Conservation (phyloP, 2,329 filamentous ascomycete genomes). For the Myriosclerotinia scirpicola region DNA sequence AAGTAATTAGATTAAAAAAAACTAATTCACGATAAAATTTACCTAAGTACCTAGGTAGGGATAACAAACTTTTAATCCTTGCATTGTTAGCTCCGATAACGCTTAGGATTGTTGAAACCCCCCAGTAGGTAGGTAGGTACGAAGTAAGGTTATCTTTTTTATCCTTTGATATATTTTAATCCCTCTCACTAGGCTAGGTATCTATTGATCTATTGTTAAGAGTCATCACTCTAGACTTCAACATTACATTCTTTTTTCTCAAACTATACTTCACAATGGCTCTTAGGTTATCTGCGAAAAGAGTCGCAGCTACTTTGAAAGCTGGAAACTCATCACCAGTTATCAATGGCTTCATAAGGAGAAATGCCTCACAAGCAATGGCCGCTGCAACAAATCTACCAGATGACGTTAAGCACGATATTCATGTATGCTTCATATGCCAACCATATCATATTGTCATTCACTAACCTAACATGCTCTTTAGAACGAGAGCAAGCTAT, state of each 20-base stretch:
- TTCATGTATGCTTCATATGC: conserved; percentile 39
- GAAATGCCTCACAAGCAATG: conserved; percentile 40
- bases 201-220: too few species aligned
- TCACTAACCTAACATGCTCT: conserved; percentile 22
- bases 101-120: conserved; percentile 16
- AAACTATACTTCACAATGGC: conserved; percentile 30
- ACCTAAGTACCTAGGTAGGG: not conserved
- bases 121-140: too few species aligned
- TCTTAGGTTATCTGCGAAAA: conserved; percentile 38
- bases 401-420: conserved; percentile 41
- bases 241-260: not conserved
- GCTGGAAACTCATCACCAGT: conserved; percentile 31
- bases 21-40: not conserved
- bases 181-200: not conserved
- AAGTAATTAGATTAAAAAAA: not conserved
- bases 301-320: conserved; percentile 35
- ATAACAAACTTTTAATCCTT: conserved; percentile 11
- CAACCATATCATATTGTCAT: conserved; percentile 17
- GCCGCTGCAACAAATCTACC: conserved; percentile 43
- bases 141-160: too few species aligned
- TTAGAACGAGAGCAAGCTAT: conserved; percentile 45
- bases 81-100: conserved; percentile 21
- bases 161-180: conserved; percentile 1
- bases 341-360: conserved; percentile 33
- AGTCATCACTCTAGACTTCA: not conserved